These are phyloP conservation scores for Arthroderma sp. DNA, from an alignment of 2,329 filamentous ascomycete species.

Conservation along the genomic window DNA sequence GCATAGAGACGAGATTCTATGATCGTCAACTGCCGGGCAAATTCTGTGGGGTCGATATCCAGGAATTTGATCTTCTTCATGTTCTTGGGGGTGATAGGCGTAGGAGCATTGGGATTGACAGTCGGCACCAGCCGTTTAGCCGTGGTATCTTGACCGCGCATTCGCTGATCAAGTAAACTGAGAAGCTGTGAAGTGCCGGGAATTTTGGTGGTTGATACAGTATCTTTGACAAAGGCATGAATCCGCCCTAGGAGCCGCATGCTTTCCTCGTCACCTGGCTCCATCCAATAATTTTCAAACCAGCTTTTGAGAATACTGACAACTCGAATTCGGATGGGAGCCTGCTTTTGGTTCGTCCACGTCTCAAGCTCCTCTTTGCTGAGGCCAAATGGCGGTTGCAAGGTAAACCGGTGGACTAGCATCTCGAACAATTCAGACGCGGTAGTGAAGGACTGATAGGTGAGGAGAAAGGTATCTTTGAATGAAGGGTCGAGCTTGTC, in stretches of 20 bases:
- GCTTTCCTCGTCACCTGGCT: constrained; percentile 72
- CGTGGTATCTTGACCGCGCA: constrained; percentile 75
- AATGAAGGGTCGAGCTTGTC: constrained; percentile 91
- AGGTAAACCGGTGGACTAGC: constrained; percentile 78
- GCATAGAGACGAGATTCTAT: constrained; percentile 90
- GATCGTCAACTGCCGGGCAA: constrained; percentile 93
- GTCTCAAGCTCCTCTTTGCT: constrained; percentile 61
- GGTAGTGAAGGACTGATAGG: constrained; percentile 87
- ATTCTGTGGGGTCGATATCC: constrained; percentile 90
- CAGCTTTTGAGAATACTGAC: constrained; percentile 97
- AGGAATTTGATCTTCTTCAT: constrained; percentile 99
- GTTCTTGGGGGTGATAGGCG: constrained; percentile 91
- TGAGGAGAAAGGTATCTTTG: constrained; percentile 95
- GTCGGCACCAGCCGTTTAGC: constrained; percentile 80
- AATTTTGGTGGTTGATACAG: constrained; percentile 84
- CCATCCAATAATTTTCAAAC: constrained; percentile 99
- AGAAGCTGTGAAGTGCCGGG: constrained; percentile 76
- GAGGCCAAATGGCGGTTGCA: constrained; percentile 79
- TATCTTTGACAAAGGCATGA: constrained; percentile 80
- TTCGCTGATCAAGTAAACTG: constrained; percentile 74
- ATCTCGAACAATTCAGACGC: constrained; percentile 86
- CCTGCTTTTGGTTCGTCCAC: constrained; percentile 92
- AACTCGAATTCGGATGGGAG: constrained; percentile 85
- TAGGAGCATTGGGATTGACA: constrained; percentile 64
- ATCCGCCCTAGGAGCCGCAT: constrained; percentile 78